Evolutionary conservation across 306 rosid genomes (phyloP).

Genomic region (Casuarina cunninghamiana): DNA sequence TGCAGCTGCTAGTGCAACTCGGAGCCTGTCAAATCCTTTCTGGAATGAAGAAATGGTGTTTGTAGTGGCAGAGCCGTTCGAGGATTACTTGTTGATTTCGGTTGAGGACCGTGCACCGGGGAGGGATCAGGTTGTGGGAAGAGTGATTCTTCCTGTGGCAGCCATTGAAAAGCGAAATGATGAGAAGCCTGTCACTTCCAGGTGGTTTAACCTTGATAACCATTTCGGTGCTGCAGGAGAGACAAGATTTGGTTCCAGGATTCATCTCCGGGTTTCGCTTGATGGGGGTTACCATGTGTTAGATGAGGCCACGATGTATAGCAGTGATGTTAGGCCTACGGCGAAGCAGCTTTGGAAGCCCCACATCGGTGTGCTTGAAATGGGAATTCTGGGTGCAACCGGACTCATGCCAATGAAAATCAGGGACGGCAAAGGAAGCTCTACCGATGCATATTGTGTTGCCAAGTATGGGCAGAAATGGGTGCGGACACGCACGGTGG

Average conservation of each 20-base stretch:
- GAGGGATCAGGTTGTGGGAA: constrained; percentile 48
- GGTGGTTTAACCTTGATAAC: constrained; percentile 63
- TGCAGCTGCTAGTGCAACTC: constrained; percentile 34
- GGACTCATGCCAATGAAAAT: constrained; percentile 65
- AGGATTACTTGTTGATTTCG: constrained; percentile 48
- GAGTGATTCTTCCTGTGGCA: constrained; percentile 41
- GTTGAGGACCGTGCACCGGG: constrained; percentile 54
- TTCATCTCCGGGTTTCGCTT: constrained; percentile 55
- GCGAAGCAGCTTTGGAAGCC: constrained; percentile 65
- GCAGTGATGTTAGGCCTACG: constrained; percentile 66
- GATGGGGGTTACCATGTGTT: constrained; percentile 72
- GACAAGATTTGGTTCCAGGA: constrained; percentile 52
- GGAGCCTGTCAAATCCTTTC: constrained; percentile 57
- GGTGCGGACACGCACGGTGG: constrained; percentile 59
- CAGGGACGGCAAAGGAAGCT: constrained; percentile 57
- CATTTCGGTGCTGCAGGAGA: constrained; percentile 31
- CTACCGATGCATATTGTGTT: constrained; percentile 58
- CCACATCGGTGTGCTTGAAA: constrained; percentile 61
- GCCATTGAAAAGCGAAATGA: constrained; percentile 46
- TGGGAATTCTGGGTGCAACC: constrained; percentile 65
- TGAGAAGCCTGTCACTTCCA: constrained; percentile 50
- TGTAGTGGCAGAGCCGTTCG: constrained; percentile 64
- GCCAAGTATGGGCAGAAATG: constrained; percentile 67
- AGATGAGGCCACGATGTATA: constrained; percentile 61
- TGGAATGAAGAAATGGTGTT: constrained; percentile 64